Base-by-base conservation (phyloP, 257 asterid species). In the Solanum tarijense region DNA sequence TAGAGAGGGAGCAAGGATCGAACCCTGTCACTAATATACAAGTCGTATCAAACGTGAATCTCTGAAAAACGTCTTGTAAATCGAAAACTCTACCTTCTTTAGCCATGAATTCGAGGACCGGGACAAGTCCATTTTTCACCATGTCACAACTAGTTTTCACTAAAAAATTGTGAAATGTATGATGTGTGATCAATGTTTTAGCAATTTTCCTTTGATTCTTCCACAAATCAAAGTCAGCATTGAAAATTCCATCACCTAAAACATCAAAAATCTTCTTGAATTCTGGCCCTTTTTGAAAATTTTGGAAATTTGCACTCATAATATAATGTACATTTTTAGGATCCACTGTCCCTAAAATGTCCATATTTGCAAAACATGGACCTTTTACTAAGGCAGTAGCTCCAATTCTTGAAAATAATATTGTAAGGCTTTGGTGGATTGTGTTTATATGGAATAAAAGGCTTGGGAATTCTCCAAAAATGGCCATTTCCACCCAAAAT, bases 241-340 rank as follows among this genome's bases (percentile, higher is more conserved):
- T 93, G 90, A 93, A 93, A 4, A 93, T 93, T 32, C 95, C 96
- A 5, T 90, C 92, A 0, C 96, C 96, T 31, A 93, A 72, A 46
- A 91, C 91, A 21, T 91, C 95, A 36, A 93, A 93, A 12, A 91
- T 91, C 38, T 92, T 90, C 91, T 87, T 88, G 89, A 90, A 27
- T 65, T 11, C 82, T 7, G 66, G 25, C 66, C 66, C 25, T 58
- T 73, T 34, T 71, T 4, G 41, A 18, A 71, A 71, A 32, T 16
- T 71, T 16, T 32, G 38, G 12, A 71, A 71, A 71, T 71, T 71
- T 71, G 21, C 25, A 32, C 41, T 71, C 78, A 71, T 71, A 31
- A 32, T 71, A 32, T 71, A 71, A 23, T 71, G 21, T 14, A 71
- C 79, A 72, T 72, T 72, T 72, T 21, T 9, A 18, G 79, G 79